These are phyloP conservation scores for Phialophora expanda DNA, from an alignment of 2,329 filamentous ascomycete species.

Conservation along the genomic window DNA sequence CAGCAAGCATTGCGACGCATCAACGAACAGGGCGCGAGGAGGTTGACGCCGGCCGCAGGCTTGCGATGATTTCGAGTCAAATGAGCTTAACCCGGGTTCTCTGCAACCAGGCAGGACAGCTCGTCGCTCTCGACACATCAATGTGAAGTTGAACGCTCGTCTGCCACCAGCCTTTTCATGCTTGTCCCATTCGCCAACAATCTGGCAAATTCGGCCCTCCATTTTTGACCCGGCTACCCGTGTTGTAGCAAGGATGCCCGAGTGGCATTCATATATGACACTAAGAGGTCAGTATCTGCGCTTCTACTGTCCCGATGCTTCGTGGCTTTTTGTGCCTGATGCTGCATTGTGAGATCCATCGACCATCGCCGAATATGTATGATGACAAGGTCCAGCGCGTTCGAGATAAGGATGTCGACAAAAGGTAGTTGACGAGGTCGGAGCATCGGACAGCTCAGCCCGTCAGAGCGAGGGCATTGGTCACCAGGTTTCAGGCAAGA, in stretches of 20 bases:
- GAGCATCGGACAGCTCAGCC: constrained; percentile 9
- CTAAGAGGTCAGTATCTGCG: not conserved
- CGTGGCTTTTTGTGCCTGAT: not conserved
- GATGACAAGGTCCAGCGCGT: not conserved
- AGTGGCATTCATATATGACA: not conserved
- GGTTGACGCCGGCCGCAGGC: not conserved
- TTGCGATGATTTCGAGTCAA: not conserved
- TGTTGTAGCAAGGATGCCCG: no score
- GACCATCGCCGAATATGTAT: not conserved
- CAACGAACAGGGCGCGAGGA: not conserved
- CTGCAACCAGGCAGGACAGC: not conserved
- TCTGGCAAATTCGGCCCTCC: not conserved
- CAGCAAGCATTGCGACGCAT: constrained; percentile 6
- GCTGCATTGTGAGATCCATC: not conserved
- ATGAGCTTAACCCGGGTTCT: not conserved
- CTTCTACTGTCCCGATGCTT: not conserved
- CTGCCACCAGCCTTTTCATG: not conserved
- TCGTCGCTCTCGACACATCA: not conserved
- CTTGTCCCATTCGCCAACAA: not conserved
- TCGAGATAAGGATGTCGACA: not conserved
- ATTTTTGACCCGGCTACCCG: not conserved
- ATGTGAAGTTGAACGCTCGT: not conserved
- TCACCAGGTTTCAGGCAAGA: not conserved
- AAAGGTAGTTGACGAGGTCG: constrained; percentile 1
- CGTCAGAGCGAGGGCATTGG: constrained; percentile 5